phyloP scores from a whole-genome alignment of 352 stramenopile genomes.

The Pythium coloratum region DNA sequence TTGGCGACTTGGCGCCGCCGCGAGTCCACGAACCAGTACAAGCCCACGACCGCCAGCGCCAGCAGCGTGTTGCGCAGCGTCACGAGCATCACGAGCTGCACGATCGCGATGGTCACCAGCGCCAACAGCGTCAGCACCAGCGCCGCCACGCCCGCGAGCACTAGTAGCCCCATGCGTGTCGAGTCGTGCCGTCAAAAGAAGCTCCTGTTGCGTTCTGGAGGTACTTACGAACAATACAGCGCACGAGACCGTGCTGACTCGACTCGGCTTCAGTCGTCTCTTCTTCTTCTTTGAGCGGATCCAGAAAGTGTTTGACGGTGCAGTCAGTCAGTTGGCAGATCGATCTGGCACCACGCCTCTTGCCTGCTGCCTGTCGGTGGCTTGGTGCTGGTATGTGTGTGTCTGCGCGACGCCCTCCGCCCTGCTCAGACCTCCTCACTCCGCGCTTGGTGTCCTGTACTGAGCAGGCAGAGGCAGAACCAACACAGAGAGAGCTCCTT shows the following conservation, averaged over 20 bases:
- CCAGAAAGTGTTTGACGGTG: not conserved
- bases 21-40: slow-evolving; percentile 31
- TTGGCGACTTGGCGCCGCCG: slow-evolving; percentile 30
- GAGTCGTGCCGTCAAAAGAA: not conserved
- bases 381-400: not conserved
- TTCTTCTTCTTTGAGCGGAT: not conserved
- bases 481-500: slow-evolving; percentile 6
- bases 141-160: slow-evolving; percentile 25
- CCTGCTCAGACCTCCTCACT: not conserved
- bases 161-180: slow-evolving; percentile 31
- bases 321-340: slow-evolving; percentile 23
- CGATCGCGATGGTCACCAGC: slow-evolving; percentile 22
- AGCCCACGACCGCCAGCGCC: not conserved
- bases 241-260: not conserved
- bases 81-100: slow-evolving; percentile 36
- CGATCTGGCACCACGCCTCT: not conserved
- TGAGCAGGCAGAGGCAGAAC: slow-evolving; percentile 8
- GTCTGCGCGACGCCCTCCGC: not conserved
- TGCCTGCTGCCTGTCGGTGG: not conserved
- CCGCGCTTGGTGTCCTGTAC: not conserved
- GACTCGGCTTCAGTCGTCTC: not conserved
- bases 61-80: slow-evolving; percentile 32
- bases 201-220: not conserved
- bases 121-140: slow-evolving; percentile 30
- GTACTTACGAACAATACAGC: not conserved